Evolutionary conservation across 2,329 filamentous ascomycete genomes (phyloP), one percentile per base, ranked within the genome.

Genomic region (Apiospora phragmitis): DNA sequence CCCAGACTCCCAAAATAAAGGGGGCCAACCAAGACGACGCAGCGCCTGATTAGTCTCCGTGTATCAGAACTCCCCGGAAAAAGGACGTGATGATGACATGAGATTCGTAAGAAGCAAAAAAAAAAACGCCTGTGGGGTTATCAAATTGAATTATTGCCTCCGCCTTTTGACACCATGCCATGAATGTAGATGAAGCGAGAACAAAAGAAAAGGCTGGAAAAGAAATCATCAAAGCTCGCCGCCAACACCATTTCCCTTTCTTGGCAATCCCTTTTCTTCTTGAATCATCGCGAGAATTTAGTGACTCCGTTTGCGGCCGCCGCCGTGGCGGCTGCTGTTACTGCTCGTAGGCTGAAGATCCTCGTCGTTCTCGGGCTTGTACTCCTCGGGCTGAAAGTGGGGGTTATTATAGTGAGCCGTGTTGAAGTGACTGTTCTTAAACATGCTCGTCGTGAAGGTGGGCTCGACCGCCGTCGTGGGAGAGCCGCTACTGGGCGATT

Each of bases 381-480:
- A 88, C 77, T 87, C 85, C 73, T 89, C 86, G 0, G 87, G 87
- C 71, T 88, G 87, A 73, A 89, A 89, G 73, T 88, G 85, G 51
- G 89, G 88, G 73, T 92, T 92, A 71, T 89, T 89, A 74, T 89
- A 92, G 76, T 92, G 90, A 0, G 90, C 90, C 65, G 86, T 86
- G 75, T 92, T 92, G 80, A 89, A 91, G 69, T 91, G 88, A 68
- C 87, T 90, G 74, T 92, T 91, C 76, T 90, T 90, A 76, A 92
- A 92, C 1, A 87, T 89, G 68, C 83, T 86, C 2, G 88, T 91
- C 67, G 21, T n/a, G 68, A 86, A 85, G 4, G 83, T 80, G n/a
- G 85, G 84, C 70, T 87, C 86, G 7, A 45, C n/a, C 55, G 55
- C 6, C 18, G 29, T 62, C 18, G 55, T 24, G 51, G 77, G 78